Conservation (phyloP, 176 grass and related monocot species). For the Bromus sterilis region DNA sequence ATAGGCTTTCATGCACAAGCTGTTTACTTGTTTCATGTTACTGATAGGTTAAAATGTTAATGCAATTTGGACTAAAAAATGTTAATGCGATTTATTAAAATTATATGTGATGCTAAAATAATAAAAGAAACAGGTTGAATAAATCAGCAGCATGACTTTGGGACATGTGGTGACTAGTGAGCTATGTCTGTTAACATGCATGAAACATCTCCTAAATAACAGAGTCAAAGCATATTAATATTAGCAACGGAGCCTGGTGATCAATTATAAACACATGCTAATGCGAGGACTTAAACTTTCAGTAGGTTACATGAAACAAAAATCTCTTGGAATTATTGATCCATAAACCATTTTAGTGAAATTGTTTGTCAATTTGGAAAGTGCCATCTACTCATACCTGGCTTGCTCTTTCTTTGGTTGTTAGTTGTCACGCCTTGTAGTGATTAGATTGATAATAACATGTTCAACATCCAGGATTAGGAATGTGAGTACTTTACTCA, state of each 20-base stretch:
- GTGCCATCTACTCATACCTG: not conserved
- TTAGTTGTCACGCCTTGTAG: not conserved
- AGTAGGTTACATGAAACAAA: not conserved
- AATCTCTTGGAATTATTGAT: not conserved
- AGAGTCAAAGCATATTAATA: not conserved
- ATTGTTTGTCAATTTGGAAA: not conserved
- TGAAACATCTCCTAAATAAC: not conserved
- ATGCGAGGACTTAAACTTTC: not conserved
- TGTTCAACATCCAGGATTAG: not conserved
- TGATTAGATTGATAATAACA: not conserved
- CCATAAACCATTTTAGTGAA: not conserved
- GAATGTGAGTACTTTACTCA: not conserved
- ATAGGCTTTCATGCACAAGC: not conserved
- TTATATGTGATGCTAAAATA: conserved; percentile 7
- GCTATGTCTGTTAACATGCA: not conserved
- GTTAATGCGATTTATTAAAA: not conserved
- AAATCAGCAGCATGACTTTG: not conserved
- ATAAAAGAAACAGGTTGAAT: not conserved
- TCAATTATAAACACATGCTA: not conserved
- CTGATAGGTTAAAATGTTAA: not conserved
- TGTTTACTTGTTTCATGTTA: conserved; percentile 8
- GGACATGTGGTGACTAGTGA: not conserved
- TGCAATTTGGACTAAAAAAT: too few species aligned
- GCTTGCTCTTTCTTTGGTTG: not conserved
- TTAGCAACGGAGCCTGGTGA: not conserved